Conservation (phyloP, 2,329 filamentous ascomycete species). For the Plectosphaerella sp. region DNA sequence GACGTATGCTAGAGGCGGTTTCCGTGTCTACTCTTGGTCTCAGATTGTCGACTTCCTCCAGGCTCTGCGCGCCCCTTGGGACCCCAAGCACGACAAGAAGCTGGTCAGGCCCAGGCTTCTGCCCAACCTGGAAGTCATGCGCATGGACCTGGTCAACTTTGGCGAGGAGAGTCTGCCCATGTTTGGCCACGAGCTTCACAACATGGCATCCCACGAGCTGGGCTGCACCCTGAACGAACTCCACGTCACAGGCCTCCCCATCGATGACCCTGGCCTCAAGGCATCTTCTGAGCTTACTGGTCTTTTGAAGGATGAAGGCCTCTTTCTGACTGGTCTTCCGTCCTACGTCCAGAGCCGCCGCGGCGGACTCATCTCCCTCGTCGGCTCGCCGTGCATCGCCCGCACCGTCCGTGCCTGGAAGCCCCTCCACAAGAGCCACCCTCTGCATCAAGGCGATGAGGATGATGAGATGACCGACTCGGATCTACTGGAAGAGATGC, state of each 20-base stretch:
- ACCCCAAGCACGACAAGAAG: slow-evolving; percentile 31
- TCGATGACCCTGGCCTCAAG: slow-evolving; percentile 42
- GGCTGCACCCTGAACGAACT: slow-evolving; percentile 50
- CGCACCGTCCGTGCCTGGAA: slow-evolving; percentile 43
- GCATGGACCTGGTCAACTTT: slow-evolving; percentile 53
- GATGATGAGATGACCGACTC: slow-evolving; percentile 15
- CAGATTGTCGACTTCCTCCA: slow-evolving; percentile 49
- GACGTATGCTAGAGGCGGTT: slow-evolving; percentile 43
- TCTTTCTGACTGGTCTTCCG: slow-evolving; percentile 42
- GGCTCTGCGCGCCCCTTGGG: slow-evolving; percentile 45
- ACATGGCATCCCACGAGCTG: slow-evolving; percentile 48
- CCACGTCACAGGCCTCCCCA: slow-evolving; percentile 46
- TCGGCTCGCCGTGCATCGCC: slow-evolving; percentile 32
- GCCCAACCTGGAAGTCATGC: slow-evolving; percentile 40
- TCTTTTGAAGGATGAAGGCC: slow-evolving; percentile 48
- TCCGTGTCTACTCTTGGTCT: slow-evolving; percentile 50
- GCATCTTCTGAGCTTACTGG: slow-evolving; percentile 43
- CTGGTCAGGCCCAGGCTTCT: slow-evolving; percentile 34
- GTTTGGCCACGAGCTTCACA: slow-evolving; percentile 43
- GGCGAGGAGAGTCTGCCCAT: slow-evolving; percentile 38
- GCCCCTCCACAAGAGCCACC: slow-evolving; percentile 10
- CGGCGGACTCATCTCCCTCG: slow-evolving; percentile 29
- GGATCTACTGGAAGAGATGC: slow-evolving; percentile 12
- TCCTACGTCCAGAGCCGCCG: slow-evolving; percentile 33
- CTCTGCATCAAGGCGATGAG: slow-evolving; percentile 11